These are phyloP conservation scores for Cercophora scortea DNA, from an alignment of 495 filamentous ascomycete genomes.

Conservation along the genomic window DNA sequence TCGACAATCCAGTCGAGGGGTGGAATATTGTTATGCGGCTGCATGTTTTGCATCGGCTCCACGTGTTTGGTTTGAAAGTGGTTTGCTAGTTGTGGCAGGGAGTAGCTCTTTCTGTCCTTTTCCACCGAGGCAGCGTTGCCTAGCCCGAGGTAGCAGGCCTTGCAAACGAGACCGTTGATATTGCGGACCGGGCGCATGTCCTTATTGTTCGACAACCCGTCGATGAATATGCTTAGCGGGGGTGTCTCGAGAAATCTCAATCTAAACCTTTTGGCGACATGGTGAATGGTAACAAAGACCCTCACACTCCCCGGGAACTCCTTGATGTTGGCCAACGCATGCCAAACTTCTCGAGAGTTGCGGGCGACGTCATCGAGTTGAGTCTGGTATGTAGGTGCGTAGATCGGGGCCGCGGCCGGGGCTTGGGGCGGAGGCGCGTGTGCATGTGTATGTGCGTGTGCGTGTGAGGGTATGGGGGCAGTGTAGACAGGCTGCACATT, in stretches of 20 bases:
- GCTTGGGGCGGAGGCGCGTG: too few species aligned
- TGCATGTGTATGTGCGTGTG: too few species aligned
- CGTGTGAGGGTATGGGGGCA: slow-evolving; percentile 6
- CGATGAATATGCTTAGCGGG: slow-evolving; percentile 52
- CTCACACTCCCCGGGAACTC: slow-evolving; percentile 55
- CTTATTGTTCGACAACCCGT: slow-evolving; percentile 56
- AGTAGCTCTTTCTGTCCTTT: slow-evolving; percentile 44
- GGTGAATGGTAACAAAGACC: slow-evolving; percentile 56
- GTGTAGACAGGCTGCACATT: slow-evolving; percentile 11
- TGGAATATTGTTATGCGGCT: not conserved
- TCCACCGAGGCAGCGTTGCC: slow-evolving; percentile 24
- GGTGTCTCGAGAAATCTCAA: slow-evolving; percentile 47
- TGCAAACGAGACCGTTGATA: slow-evolving; percentile 57
- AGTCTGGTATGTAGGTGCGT: slow-evolving; percentile 34
- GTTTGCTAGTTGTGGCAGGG: slow-evolving; percentile 52
- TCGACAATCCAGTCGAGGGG: slow-evolving; percentile 55
- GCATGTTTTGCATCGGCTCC: slow-evolving; percentile 19
- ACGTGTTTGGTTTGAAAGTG: slow-evolving; percentile 62
- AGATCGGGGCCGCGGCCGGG: not conserved
- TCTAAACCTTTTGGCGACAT: slow-evolving; percentile 47
- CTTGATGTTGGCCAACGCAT: slow-evolving; percentile 48
- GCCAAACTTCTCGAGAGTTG: slow-evolving; percentile 56
- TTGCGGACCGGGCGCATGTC: slow-evolving; percentile 61
- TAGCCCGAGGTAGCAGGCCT: slow-evolving; percentile 43
- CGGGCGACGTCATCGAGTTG: slow-evolving; percentile 53